phyloP scores from a whole-genome alignment of 1,284 basidiomycete genomes.

The Leccinum subrobustum region DNA sequence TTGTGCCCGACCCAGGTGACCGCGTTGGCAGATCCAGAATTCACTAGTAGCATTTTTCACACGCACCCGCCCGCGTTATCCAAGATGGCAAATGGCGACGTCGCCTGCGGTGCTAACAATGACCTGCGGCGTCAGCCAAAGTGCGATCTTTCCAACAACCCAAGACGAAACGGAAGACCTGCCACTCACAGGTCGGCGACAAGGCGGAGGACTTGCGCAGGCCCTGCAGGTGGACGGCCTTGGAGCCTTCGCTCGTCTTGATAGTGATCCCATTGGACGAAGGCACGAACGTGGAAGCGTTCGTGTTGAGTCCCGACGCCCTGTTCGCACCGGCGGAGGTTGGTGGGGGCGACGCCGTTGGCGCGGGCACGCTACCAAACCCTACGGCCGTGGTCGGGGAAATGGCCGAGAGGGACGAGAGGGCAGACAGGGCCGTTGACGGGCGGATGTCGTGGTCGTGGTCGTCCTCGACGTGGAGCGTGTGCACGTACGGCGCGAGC shows the following conservation, averaged over 20 bases:
- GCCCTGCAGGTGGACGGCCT: slow-evolving; percentile 6
- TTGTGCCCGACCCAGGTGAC: background rate
- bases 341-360: background rate
- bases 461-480: slow-evolving; percentile 32
- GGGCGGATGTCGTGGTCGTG: slow-evolving; percentile 12
- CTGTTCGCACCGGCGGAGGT: background rate
- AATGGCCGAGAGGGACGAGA: slow-evolving; percentile 6
- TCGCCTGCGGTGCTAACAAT: slow-evolving; percentile 22
- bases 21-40: background rate
- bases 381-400: background rate
- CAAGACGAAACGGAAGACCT: background rate
- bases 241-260: slow-evolving; percentile 24
- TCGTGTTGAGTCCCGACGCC: slow-evolving; percentile 19
- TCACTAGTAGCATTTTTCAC: slow-evolving; percentile 1
- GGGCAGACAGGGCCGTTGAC: slow-evolving; percentile 9
- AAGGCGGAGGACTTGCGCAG: slow-evolving; percentile 18
- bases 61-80: slow-evolving; percentile 20
- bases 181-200: slow-evolving; percentile 25
- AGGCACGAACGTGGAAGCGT: slow-evolving; percentile 27
- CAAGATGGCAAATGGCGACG: slow-evolving; percentile 30
- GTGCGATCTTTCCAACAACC: background rate
- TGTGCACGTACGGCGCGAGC: slow-evolving; percentile 32
- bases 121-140: slow-evolving; percentile 5
- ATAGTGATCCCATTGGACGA: slow-evolving; percentile 16
- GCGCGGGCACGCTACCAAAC: background rate